Evolutionary conservation across 192 early-diverging fungal genomes (phyloP).

Genomic region (Gonapodya prolifera): DNA sequence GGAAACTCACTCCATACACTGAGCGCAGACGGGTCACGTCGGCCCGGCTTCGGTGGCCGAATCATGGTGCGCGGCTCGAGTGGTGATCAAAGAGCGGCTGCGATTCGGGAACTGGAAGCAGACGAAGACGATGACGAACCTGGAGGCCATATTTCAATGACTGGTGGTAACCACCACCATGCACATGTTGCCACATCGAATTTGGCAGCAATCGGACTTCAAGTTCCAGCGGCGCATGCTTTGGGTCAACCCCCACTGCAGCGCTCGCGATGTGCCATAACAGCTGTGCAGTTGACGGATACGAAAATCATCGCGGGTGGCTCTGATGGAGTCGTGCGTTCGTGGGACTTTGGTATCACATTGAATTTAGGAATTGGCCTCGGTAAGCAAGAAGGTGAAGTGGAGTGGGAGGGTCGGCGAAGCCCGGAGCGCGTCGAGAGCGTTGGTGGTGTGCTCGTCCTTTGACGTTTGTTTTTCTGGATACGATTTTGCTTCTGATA

Average conservation of each 20-base stretch:
- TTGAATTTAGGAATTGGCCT: not conserved
- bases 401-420: not conserved
- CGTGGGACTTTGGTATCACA: slow-evolving; percentile 52
- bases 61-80: not conserved
- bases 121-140: slow-evolving; percentile 26
- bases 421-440: not conserved
- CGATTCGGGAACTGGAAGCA: slow-evolving; percentile 24
- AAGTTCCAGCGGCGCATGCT: not conserved
- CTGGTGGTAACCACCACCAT: not conserved
- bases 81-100: not conserved
- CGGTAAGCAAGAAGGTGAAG: not conserved
- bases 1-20: slow-evolving; percentile 50
- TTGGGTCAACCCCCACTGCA: not conserved
- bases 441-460: too few species aligned
- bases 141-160: not conserved
- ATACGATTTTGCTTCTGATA: too few species aligned
- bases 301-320: slow-evolving; percentile 75
- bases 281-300: slow-evolving; percentile 70
- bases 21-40: not conserved
- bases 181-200: too few species aligned
- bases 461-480: too few species aligned
- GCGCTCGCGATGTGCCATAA: slow-evolving; percentile 24
- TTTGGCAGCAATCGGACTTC: not conserved
- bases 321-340: slow-evolving; percentile 64
- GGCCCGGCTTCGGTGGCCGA: not conserved